Percentiles rank a stretch among this genome's conserved stretches.
Evolutionary conservation across 495 filamentous ascomycete genomes (phyloP).

Genomic region (Penicillium lagena): DNA sequence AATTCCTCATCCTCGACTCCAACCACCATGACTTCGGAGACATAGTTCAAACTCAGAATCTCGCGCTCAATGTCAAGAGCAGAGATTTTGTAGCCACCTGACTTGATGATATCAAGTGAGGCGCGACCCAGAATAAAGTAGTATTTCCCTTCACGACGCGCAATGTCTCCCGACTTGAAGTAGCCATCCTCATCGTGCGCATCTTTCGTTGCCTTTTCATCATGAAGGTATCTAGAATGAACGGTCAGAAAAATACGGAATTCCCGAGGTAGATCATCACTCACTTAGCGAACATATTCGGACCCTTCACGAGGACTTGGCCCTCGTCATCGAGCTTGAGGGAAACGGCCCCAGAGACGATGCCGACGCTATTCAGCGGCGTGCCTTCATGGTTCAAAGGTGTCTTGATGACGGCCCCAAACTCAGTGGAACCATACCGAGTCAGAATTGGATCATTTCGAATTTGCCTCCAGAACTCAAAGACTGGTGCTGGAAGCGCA

Average conservation of each 20-base stretch:
- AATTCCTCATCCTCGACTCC: conserved; percentile 39
- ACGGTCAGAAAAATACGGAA: background rate
- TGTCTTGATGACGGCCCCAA: conserved; percentile 40
- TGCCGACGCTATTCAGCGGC: conserved; percentile 31
- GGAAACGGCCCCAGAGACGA: conserved; percentile 30
- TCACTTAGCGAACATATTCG: conserved; percentile 38
- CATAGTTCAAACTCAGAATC: conserved; percentile 28
- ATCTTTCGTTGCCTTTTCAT: conserved; percentile 30
- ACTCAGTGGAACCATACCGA: conserved; percentile 43
- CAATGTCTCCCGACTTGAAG: conserved; percentile 44
- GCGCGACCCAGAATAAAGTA: conserved; percentile 46
- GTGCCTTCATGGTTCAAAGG: conserved; percentile 24
- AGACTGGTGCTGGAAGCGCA: conserved; percentile 38
- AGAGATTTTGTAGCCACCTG: conserved; percentile 40
- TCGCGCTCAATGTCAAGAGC: conserved; percentile 41
- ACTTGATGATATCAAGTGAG: conserved; percentile 39
- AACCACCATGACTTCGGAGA: conserved; percentile 39
- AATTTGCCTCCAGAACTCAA: conserved; percentile 38
- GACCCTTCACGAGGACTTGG: conserved; percentile 34
- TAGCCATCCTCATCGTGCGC: conserved; percentile 32
- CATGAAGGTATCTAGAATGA: conserved; percentile 32
- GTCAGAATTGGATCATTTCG: conserved; percentile 33
- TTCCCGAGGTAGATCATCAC: background rate
- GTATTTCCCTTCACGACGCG: conserved; percentile 34
- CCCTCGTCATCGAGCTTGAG: conserved; percentile 30